Evolutionary conservation across 441 rosid species (phyloP).

Genomic region (Populus hybrid): DNA sequence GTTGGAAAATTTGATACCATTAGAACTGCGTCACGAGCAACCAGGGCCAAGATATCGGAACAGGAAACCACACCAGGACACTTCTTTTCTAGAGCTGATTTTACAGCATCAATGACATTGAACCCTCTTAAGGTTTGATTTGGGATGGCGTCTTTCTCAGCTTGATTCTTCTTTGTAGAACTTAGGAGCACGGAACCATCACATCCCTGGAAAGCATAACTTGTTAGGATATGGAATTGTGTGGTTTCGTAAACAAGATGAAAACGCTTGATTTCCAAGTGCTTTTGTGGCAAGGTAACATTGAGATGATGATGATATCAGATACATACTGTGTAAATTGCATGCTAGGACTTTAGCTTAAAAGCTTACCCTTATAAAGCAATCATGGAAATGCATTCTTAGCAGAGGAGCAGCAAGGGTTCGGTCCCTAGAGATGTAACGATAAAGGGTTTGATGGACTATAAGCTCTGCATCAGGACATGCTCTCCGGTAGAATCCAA

Average conservation of each 20-base stretch:
- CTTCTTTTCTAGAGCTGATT: slow-evolving; percentile 38
- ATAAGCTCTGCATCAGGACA: slow-evolving; percentile 49
- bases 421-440: slow-evolving; percentile 35
- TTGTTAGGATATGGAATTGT: neutral
- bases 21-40: slow-evolving; percentile 50
- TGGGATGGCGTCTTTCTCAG: slow-evolving; percentile 37
- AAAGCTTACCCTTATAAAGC: slow-evolving; percentile 58
- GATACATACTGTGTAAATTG: neutral
- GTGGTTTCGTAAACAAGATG: neutral
- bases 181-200: slow-evolving; percentile 54
- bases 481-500: slow-evolving; percentile 38
- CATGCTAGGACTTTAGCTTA: neutral
- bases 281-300: neutral
- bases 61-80: slow-evolving; percentile 45
- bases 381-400: slow-evolving; percentile 67
- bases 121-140: slow-evolving; percentile 34
- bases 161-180: slow-evolving; percentile 26
- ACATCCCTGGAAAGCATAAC: slow-evolving; percentile 39
- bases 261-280: neutral
- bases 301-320: too few relatives aligned
- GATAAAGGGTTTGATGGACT: slow-evolving; percentile 19
- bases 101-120: slow-evolving; percentile 41
- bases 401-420: slow-evolving; percentile 53
- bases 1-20: slow-evolving; percentile 23
- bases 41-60: slow-evolving; percentile 24